phyloP scores from a whole-genome alignment of 179 eudicot genomes.

The Spergularia azorica region DNA sequence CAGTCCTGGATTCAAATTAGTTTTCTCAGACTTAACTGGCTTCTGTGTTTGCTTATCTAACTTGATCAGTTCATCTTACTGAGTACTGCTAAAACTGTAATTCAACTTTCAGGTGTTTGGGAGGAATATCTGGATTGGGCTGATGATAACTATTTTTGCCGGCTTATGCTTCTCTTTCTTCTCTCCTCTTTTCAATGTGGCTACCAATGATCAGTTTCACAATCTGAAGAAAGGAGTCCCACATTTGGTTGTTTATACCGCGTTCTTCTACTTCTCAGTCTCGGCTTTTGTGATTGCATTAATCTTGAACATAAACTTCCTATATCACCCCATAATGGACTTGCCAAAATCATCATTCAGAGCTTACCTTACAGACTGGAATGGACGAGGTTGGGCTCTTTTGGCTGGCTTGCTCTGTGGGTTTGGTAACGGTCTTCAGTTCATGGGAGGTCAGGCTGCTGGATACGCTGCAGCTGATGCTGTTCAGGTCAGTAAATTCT shows the following conservation, averaged over 20 bases:
- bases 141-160: conserved; percentile 72
- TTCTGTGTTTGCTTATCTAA: background rate
- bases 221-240: conserved; percentile 41
- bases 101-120: conserved; percentile 63
- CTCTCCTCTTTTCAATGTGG: conserved; percentile 87
- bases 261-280: conserved; percentile 68
- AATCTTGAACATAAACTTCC: conserved; percentile 62
- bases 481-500: conserved; percentile 65
- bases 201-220: conserved; percentile 88
- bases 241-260: conserved; percentile 47
- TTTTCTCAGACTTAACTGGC: no score
- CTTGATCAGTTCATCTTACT: background rate
- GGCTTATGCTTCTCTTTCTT: conserved; percentile 82
- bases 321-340: conserved; percentile 61
- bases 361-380: conserved; percentile 73
- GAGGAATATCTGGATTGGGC: conserved; percentile 63
- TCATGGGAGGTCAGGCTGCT: conserved; percentile 99
- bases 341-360: conserved; percentile 63
- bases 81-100: background rate
- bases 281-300: conserved; percentile 75
- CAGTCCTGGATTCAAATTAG: no score
- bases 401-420: conserved; percentile 85
- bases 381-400: conserved; percentile 88
- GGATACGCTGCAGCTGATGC: conserved; percentile 99
- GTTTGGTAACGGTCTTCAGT: conserved; percentile 92